Percentiles rank a stretch among this genome's conserved stretches.
Evolutionary conservation across 2,329 filamentous ascomycete species (phyloP).

Genomic region (Calonectria naviculata): DNA sequence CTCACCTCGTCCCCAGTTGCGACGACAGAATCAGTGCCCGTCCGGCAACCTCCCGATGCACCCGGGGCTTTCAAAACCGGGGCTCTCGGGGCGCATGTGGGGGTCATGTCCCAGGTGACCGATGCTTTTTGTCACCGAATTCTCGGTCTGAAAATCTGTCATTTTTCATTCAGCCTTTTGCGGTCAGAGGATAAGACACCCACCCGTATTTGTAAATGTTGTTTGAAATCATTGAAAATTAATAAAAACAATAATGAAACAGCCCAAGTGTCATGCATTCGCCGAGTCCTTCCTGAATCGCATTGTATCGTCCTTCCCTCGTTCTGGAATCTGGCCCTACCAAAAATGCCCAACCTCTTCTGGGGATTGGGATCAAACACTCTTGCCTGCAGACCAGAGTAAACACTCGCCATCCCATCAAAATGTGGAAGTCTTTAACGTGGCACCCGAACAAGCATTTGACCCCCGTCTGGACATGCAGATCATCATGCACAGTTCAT

Average conservation of each 20-base stretch:
- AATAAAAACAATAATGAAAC: neutral
- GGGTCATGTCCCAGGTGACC: slow-evolving; percentile 10
- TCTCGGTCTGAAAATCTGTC: neutral
- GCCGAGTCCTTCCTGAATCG: neutral
- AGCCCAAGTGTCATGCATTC: neutral
- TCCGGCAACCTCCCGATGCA: slow-evolving; percentile 16
- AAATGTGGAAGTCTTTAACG: neutral
- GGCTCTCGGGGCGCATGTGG: slow-evolving; percentile 6
- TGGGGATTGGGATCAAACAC: neutral
- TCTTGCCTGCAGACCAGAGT: neutral
- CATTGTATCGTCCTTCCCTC: no score
- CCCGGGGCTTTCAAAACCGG: slow-evolving; percentile 10
- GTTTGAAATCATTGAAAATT: neutral
- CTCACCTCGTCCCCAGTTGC: neutral
- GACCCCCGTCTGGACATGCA: slow-evolving; percentile 23
- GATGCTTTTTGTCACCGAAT: slow-evolving; percentile 13
- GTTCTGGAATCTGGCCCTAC: neutral
- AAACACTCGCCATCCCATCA: neutral
- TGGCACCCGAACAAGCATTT: slow-evolving; percentile 6
- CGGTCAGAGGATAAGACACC: neutral
- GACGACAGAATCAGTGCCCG: neutral
- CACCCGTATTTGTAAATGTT: neutral
- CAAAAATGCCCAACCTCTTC: neutral
- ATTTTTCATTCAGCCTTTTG: neutral
- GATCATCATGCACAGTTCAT: slow-evolving; percentile 36